Conservation (phyloP, 306 rosid genomes). For the Castanea sativa region DNA sequence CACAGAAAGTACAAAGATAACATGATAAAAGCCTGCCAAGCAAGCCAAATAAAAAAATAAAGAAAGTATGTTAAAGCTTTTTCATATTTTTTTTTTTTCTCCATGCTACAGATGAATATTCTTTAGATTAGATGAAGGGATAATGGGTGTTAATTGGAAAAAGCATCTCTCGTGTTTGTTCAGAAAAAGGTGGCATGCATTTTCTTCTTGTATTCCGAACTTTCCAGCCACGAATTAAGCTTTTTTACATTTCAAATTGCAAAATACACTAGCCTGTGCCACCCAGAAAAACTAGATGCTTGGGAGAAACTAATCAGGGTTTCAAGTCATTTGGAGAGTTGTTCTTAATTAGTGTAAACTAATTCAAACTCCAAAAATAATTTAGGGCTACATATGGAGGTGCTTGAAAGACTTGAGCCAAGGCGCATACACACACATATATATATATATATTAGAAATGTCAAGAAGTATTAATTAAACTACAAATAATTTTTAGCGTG, state of each 20-base stretch:
- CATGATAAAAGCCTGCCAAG: neutral
- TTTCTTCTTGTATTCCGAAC: constrained; percentile 31
- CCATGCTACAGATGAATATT: neutral
- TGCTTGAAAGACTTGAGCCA: too few relatives aligned
- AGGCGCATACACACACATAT: too few relatives aligned
- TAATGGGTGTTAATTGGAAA: neutral
- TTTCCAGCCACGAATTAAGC: constrained; percentile 38
- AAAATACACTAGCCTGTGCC: constrained; percentile 25
- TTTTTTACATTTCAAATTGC: constrained; percentile 27
- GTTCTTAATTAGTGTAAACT: too few relatives aligned
- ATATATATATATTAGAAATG: too few relatives aligned
- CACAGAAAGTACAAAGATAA: neutral
- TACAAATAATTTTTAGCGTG: too few relatives aligned
- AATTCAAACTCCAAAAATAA: too few relatives aligned
- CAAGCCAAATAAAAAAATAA: neutral
- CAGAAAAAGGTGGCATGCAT: neutral
- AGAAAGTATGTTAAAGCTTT: neutral
- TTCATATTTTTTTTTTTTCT: neutral
- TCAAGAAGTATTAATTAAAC: too few relatives aligned
- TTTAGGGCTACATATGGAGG: neutral
- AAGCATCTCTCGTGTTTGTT: neutral
- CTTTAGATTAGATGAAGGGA: neutral
- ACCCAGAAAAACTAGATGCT: constrained; percentile 40
- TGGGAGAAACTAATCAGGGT: constrained; percentile 25
- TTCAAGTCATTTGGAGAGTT: constrained; percentile 29